Evolutionary conservation across 2,329 filamentous ascomycete species (phyloP).

Genomic region (Penicillium nordicum): DNA sequence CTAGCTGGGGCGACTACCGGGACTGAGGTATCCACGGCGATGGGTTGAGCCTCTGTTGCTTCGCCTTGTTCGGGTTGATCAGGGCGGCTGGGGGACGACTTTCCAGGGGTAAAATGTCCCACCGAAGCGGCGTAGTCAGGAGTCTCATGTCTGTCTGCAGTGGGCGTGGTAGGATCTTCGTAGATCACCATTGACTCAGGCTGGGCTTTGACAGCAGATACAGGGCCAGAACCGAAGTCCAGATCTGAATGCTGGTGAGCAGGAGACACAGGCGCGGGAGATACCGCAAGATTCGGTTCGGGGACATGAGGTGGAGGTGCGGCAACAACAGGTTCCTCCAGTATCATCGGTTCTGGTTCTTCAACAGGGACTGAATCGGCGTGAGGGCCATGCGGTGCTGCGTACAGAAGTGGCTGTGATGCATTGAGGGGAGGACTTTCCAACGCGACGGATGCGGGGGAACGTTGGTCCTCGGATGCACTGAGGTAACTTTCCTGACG

Average conservation of each 20-base stretch:
- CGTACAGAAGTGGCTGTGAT: conserved; percentile 7
- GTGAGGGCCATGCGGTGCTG: conserved; percentile 1
- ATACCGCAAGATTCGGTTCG: neutral
- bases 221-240: conserved; percentile 4
- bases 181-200: conserved; percentile 25
- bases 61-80: neutral
- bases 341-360: conserved; percentile 8
- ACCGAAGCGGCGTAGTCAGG: conserved; percentile 5
- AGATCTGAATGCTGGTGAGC: conserved; percentile 1
- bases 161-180: conserved; percentile 24
- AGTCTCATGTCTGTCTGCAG: conserved; percentile 5
- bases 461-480: conserved; percentile 54
- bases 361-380: conserved; percentile 11
- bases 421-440: conserved; percentile 22
- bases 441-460: conserved; percentile 19
- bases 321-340: conserved; percentile 7
- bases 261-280: neutral
- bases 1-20: neutral
- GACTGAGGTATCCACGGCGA: neutral
- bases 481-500: conserved; percentile 31
- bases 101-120: conserved; percentile 2
- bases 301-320: conserved; percentile 4
- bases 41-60: neutral
- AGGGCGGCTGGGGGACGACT: neutral
- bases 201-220: conserved; percentile 12